Conservation (phyloP, 1,139 yeast genomes). For the Nakaseomyces sp. region DNA sequence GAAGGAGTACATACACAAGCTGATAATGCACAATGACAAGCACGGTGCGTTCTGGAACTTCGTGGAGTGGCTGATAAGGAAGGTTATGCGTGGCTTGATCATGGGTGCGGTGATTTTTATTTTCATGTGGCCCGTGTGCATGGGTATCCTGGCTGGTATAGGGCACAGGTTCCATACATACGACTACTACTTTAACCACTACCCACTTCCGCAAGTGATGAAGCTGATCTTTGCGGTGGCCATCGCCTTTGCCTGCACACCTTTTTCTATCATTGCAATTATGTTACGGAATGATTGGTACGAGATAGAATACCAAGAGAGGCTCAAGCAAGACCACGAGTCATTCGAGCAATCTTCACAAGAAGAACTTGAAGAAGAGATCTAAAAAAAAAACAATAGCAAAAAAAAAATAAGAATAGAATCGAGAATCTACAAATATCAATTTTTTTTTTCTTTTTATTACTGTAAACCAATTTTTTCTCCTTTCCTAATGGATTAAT, state of each 20-base stretch:
- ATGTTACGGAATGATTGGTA: constrained; percentile 17
- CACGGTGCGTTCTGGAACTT: constrained; percentile 12
- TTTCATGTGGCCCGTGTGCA: constrained; percentile 23
- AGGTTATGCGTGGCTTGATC: constrained; percentile 16
- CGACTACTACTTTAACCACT: constrained; percentile 17
- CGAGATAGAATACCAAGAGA: constrained; percentile 3
- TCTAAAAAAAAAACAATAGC: not conserved
- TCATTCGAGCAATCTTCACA: not conserved
- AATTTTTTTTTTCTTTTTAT: too few relatives aligned
- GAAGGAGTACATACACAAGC: constrained; percentile 6
- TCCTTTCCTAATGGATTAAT: too few relatives aligned
- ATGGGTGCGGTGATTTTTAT: constrained; percentile 14
- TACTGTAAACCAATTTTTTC: too few relatives aligned
- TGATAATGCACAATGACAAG: constrained; percentile 12
- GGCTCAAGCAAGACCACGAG: not conserved
- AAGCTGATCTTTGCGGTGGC: constrained; percentile 20
- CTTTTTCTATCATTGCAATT: constrained; percentile 15
- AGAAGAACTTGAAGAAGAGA: not conserved
- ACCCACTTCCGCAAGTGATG: constrained; percentile 20
- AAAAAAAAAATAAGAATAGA: not conserved
- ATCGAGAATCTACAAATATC: too few relatives aligned
- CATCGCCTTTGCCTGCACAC: constrained; percentile 16
- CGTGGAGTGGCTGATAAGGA: constrained; percentile 15
- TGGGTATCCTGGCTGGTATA: constrained; percentile 23
- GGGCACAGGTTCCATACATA: constrained; percentile 14